Base-by-base conservation (phyloP, 768 basidiomycete species). In the Pluteus cervinus region DNA sequence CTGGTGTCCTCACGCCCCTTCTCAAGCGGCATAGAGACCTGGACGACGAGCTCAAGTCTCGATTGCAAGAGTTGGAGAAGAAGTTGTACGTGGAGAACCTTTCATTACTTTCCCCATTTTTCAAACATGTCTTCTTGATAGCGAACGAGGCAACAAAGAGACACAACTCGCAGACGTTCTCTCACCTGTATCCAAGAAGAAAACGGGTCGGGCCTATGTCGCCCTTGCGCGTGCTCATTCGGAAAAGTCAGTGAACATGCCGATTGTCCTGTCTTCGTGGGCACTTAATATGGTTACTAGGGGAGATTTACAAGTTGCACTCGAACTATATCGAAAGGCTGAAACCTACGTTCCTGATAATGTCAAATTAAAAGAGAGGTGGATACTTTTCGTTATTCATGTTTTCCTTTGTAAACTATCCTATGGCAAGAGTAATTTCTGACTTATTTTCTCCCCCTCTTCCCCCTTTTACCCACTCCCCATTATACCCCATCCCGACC, bases 261-360 rank as follows among this genome's bases (percentile, higher is more conserved):
- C n/a, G n/a, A n/a, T n/a, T n/a, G n/a, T n/a, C n/a, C n/a, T n/a
- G n/a, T n/a, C n/a, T n/a, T n/a, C n/a, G n/a, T n/a, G n/a, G n/a
- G n/a, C n/a, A n/a, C 33, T 32, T 15, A 46, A 32, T 37, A 37
- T 26, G 20, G 29, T 24, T 37, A 17, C 22, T 22, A 88, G 86
- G 66, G 83, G 82, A n/a, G 79, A 88, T 51, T 66, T 88, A n/a
- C 71, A 81, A 49, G 73, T 77, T 2, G 87, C 88, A 3, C 69
- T 91, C 25, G 82, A 86, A 38, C 71, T 90, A 11, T 91, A 89
- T 54, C 78, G 79, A 52, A 84, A 85, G 49, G 87, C 86, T 14
- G 81, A 82, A 55, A 69, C 70, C 4, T 89, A 88, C 47, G 85
- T 88, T 33, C 87, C 88, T n/a, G 82, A 87, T 41, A 90, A 91